Evolutionary conservation across 257 asterid genomes (phyloP).

Genomic region (Ocimum tenuiflorum): DNA sequence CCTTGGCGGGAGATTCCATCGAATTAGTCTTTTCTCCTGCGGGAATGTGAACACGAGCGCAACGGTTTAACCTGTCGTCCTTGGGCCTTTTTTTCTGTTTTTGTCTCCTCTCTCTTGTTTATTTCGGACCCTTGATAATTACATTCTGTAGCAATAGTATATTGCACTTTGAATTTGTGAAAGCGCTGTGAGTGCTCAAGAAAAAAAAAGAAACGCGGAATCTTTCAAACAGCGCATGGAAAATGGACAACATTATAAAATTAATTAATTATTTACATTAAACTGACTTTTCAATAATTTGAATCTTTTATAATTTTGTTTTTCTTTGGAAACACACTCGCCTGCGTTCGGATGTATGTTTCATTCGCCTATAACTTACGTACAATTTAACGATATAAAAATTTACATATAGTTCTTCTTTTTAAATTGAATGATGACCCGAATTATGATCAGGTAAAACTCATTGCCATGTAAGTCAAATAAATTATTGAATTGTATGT

Average conservation of each 20-base stretch:
- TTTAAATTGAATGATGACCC: no score
- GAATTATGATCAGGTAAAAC: no score
- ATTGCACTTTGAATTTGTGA: neutral
- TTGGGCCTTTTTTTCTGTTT: neutral
- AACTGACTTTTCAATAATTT: neutral
- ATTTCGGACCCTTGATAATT: neutral
- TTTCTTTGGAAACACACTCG: no score
- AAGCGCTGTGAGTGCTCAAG: neutral
- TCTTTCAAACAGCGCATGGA: no score
- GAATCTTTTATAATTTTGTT: no score
- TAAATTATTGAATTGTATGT: no score
- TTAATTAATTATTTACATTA: neutral
- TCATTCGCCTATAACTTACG: no score
- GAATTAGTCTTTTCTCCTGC: neutral
- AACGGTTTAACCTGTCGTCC: constrained; percentile 15
- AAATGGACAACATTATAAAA: neutral
- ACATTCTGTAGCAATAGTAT: neutral
- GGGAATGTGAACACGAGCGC: constrained; percentile 19
- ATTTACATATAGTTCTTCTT: no score
- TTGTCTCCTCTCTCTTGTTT: neutral
- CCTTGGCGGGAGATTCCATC: constrained; percentile 35
- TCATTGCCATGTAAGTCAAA: neutral
- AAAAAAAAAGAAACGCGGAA: neutral
- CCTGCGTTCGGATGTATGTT: no score
- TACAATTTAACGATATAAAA: no score